Base-by-base conservation (phyloP, 768 basidiomycete species). In the Tephrocybe rancida region DNA sequence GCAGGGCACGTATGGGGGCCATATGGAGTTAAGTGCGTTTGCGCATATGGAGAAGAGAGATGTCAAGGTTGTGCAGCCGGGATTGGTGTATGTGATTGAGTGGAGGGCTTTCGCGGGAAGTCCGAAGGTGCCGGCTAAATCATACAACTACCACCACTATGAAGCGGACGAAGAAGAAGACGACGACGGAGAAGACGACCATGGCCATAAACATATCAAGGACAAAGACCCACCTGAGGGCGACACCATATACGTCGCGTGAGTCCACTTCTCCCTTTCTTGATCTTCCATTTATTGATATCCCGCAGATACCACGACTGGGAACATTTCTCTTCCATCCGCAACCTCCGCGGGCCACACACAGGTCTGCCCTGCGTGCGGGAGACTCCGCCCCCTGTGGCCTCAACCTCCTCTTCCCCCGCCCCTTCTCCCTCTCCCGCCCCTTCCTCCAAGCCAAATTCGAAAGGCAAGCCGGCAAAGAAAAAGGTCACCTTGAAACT, bases 311-410 rank as follows among this genome's bases (percentile, higher is more conserved):
- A 93, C 67, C 88, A 95, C 64, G 91, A 94, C 67, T 95, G 91
- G 90, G 93, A 96, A 64, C 94, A 96, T 66, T 96, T 95, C 64
- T 93, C 90, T 6, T 91, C 88, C n/a, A 90, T 96, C 54, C 88
- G 94, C 42, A 95, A 92, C 67, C 73, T 94, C 48, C 77, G 77
- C 14, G 94, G 94, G 1, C 94, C 93, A 0, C 92, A 94, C 65
- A 73, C 82, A 0, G 94, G 92, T 7, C 74, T 85, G 14, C 90
- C 91, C 3, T 70, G 71, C 48, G 83, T 92, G 2, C 64, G 69
- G 38, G 91, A 93, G 68, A 67, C 72, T 0, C 67, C 73, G 0
- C 69, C 70, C 0, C 67, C n/a, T n/a, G n/a, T n/a, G n/a, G n/a
- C n/a, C n/a, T n/a, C 69, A 2, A 59, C 69, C 8, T 63, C 64